Conservation (phyloP, 2,329 filamentous ascomycete species). For the Fusarium secorum region DNA sequence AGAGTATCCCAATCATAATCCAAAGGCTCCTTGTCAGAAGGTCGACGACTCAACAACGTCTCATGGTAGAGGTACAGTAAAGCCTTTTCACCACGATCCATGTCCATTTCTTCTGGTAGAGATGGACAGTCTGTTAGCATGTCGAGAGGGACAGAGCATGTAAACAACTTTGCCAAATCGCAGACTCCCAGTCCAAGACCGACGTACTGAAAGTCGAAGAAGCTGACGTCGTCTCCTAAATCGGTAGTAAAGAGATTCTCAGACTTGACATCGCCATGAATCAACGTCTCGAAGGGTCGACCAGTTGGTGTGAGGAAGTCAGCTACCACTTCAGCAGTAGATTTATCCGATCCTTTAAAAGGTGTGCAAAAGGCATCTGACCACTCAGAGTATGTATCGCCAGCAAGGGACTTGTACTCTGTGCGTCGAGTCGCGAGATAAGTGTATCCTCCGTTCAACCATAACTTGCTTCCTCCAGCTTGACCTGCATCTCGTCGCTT, state of each 20-base stretch:
- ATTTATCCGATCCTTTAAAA: slow-evolving; percentile 33
- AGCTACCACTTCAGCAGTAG: slow-evolving; percentile 63
- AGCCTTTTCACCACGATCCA: slow-evolving; percentile 58
- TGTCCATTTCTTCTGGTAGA: slow-evolving; percentile 52
- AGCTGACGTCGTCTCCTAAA: slow-evolving; percentile 61
- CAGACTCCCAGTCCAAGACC: slow-evolving; percentile 70
- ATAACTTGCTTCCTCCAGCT: slow-evolving; percentile 49
- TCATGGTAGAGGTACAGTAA: slow-evolving; percentile 61
- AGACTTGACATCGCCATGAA: slow-evolving; percentile 75
- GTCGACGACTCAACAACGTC: slow-evolving; percentile 42
- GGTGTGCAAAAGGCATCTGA: slow-evolving; percentile 55
- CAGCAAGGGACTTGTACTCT: slow-evolving; percentile 60
- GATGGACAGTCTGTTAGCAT: slow-evolving; percentile 54
- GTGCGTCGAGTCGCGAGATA: slow-evolving; percentile 69
- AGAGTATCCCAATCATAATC: slow-evolving; percentile 64
- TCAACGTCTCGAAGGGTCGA: slow-evolving; percentile 60
- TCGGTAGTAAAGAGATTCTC: slow-evolving; percentile 70
- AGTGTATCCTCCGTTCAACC: slow-evolving; percentile 74
- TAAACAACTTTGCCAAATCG: slow-evolving; percentile 73
- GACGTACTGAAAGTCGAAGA: slow-evolving; percentile 75
- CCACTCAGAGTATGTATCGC: slow-evolving; percentile 64
- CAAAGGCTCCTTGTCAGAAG: background rate
- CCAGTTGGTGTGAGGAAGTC: slow-evolving; percentile 57
- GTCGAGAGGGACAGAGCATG: slow-evolving; percentile 66
- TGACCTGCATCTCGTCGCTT: slow-evolving; percentile 37